These are phyloP conservation scores for Aquilaria agallochum DNA, from an alignment of 441 rosid species.

Conservation along the genomic window DNA sequence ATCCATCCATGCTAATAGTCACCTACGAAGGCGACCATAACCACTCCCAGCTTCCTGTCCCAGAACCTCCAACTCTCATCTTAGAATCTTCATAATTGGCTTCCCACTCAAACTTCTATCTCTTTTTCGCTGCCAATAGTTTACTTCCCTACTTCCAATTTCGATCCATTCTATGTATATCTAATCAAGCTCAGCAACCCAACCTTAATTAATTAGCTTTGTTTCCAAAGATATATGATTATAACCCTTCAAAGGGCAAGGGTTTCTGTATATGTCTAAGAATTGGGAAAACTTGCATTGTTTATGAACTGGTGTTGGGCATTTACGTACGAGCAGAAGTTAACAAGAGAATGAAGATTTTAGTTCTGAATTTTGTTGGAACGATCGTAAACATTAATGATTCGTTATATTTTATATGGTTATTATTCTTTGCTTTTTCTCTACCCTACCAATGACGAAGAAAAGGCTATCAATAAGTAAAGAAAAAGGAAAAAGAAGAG, in stretches of 20 bases:
- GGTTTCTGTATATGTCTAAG: slow-evolving; percentile 25
- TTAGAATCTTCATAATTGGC: slow-evolving; percentile 65
- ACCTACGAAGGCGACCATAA: slow-evolving; percentile 94
- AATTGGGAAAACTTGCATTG: neutral
- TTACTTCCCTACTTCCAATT: too few species aligned
- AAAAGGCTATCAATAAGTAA: neutral
- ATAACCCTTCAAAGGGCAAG: neutral
- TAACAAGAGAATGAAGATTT: too few species aligned
- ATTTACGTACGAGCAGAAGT: too few species aligned
- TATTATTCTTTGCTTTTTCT: neutral
- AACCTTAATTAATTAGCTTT: neutral
- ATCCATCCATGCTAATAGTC: slow-evolving; percentile 70
- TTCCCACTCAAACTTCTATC: neutral
- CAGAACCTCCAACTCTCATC: slow-evolving; percentile 60
- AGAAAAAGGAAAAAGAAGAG: neutral
- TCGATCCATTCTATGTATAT: too few species aligned
- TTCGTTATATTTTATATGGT: slow-evolving; percentile 28
- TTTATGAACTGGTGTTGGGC: too few species aligned
- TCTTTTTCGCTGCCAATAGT: neutral
- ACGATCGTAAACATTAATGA: slow-evolving; percentile 12
- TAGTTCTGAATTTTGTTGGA: slow-evolving; percentile 17
- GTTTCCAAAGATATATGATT: neutral
- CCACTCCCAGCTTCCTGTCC: slow-evolving; percentile 51
- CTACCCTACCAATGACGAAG: neutral
- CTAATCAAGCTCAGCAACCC: too few species aligned